Conservation (phyloP, 495 filamentous ascomycete genomes). For the Penicillium manginii region DNA sequence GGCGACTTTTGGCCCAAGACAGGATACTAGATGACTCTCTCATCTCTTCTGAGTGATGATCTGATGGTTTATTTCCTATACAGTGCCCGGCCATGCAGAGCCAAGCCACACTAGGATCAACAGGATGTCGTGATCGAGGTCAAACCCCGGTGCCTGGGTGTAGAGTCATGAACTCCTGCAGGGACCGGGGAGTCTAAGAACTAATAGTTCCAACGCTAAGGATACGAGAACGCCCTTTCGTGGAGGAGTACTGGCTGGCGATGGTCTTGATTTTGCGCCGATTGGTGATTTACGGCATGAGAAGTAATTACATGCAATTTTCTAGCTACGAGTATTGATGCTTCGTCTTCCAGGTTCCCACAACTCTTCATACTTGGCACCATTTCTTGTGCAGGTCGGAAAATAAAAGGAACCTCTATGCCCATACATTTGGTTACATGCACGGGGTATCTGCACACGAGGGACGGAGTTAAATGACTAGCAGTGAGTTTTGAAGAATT, state of each 20-base stretch:
- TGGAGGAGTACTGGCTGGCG: too few species aligned
- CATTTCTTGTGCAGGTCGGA: background rate
- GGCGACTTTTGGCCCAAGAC: conserved; percentile 11
- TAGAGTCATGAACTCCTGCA: background rate
- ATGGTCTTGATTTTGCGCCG: too few species aligned
- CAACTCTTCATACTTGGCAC: too few species aligned
- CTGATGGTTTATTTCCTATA: background rate
- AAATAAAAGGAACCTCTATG: background rate
- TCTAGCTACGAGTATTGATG: too few species aligned
- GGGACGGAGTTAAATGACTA: too few species aligned
- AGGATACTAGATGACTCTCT: background rate
- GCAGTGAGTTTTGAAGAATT: too few species aligned
- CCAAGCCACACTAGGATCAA: conserved; percentile 14
- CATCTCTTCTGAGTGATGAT: background rate
- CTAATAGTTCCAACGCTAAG: conserved; percentile 8
- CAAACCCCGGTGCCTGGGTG: conserved; percentile 3
- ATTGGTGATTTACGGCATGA: too few species aligned
- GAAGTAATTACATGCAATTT: too few species aligned
- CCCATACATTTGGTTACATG: too few species aligned
- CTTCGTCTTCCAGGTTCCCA: background rate
- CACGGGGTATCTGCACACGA: too few species aligned
- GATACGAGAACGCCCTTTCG: background rate
- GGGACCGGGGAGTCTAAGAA: background rate
- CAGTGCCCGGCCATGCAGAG: background rate
- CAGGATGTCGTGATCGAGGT: conserved; percentile 21